Percentiles rank a stretch among this genome's conserved stretches.
Conservation (phyloP, 768 basidiomycete species). For the Boletus tylopilopsis region DNA sequence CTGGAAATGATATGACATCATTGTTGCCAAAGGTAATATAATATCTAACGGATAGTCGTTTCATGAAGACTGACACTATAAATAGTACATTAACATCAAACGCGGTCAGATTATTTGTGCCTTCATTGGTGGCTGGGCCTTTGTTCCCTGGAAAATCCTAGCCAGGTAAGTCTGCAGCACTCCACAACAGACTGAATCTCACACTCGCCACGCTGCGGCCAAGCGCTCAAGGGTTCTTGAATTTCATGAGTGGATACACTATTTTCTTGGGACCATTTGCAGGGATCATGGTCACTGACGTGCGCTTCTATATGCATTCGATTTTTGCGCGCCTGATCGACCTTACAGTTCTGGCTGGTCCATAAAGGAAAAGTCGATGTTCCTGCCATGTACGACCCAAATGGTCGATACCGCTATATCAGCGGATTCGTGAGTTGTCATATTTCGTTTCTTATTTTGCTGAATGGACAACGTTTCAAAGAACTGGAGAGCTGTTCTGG, state of each 20-base stretch:
- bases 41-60: background rate
- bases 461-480: constrained; percentile 23
- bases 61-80: constrained; percentile 1
- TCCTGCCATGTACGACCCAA: constrained; percentile 78
- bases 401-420: constrained; percentile 75
- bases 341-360: constrained; percentile 68
- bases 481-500: constrained; percentile 81
- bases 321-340: background rate
- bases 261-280: constrained; percentile 85
- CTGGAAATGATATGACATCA: constrained; percentile 83
- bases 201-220: too few species aligned
- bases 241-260: constrained; percentile 82
- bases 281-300: constrained; percentile 62
- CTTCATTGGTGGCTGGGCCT: constrained; percentile 62
- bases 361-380: constrained; percentile 72
- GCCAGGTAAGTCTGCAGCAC: constrained; percentile 30
- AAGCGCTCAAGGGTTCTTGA: constrained; percentile 62
- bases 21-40: constrained; percentile 53
- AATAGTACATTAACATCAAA: constrained; percentile 29
- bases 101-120: constrained; percentile 29
- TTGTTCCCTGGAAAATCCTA: constrained; percentile 84
- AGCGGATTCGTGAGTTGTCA: constrained; percentile 60
- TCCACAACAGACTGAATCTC: background rate
- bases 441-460: background rate
- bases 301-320: constrained; percentile 31